A percentile compares a stretch with the other conserved stretches of the same genome.
Evolutionary conservation across 1,284 basidiomycete species (phyloP).

Genomic region (Papiliotrema terrestris): DNA sequence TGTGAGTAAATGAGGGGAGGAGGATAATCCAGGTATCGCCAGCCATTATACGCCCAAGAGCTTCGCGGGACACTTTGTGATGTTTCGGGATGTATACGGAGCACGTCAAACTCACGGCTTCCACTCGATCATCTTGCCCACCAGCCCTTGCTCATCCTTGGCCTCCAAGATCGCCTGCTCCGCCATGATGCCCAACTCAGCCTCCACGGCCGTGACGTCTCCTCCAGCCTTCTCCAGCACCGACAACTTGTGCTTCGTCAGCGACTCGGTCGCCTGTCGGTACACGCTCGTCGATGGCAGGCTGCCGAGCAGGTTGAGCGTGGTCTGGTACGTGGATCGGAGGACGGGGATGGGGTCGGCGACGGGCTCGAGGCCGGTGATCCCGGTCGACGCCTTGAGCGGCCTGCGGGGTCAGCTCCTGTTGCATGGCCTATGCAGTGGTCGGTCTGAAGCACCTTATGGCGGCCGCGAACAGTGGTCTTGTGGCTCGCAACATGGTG

Average conservation of each 20-base stretch:
- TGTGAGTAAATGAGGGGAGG: too few species aligned
- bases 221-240: conserved; percentile 67
- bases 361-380: conserved; percentile 57
- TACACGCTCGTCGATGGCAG: conserved; percentile 82
- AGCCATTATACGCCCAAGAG: too few species aligned
- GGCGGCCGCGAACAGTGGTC: conserved; percentile 57
- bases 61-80: too few species aligned
- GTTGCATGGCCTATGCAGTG: neutral
- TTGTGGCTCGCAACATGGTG: conserved; percentile 72
- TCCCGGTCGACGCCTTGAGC: conserved; percentile 72
- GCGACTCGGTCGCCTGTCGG: conserved; percentile 81
- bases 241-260: conserved; percentile 77
- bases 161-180: conserved; percentile 66
- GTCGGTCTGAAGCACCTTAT: conserved; percentile 24
- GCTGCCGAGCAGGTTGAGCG: conserved; percentile 64
- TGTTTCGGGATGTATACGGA: neutral
- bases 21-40: too few species aligned
- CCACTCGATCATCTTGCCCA: conserved; percentile 85
- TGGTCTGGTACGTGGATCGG: conserved; percentile 69
- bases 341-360: conserved; percentile 72
- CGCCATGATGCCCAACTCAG: conserved; percentile 52
- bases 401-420: conserved; percentile 23
- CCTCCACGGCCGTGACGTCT: conserved; percentile 66
- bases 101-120: conserved; percentile 73
- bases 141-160: conserved; percentile 73